Base-by-base conservation (phyloP, 768 basidiomycete species). In the Tricholoma saponaceum region DNA sequence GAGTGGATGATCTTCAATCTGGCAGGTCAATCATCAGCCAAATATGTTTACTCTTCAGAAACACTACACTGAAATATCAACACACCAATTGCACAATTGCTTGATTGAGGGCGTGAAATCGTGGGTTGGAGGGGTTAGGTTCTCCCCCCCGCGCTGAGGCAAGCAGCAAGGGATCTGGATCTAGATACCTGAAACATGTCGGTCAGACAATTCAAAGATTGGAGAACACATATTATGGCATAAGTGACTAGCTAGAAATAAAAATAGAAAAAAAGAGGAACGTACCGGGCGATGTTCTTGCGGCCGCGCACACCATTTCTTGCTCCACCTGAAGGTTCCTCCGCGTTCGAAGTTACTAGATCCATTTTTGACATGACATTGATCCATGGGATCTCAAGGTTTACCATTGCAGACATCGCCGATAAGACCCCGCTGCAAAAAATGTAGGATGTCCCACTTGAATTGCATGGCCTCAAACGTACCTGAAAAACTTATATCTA, bases 321-420 rank as follows among this genome's bases (percentile, higher is more conserved):
- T 16, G 81, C 79, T 23, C 83, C 81, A 58, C 81, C 76, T 9
- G 80, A 73, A 44, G 81, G 77, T 64, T 86, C 86, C 41, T 89
- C 85, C 4, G 77, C 58, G 63, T 82, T 85, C 1, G 77, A 70
- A 0, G 84, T 92, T 47, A 98, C 90, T 46, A 99, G 82, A 71
- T 99, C 97, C 97, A 99, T 98, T 73, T 99, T 99, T 44, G 93
- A 96, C 91, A 99, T 94, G 69, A 98, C 75, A 66, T 98, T 98
- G 60, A 99, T 87, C 89, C 94, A 95, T 0, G 95, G 95, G 33
- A 97, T 86, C 67, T 98, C 97, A 39, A 99, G 82, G 65, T 94
- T 95, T 33, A 98, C 91, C 97, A 99, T 99, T 26, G 96, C 95
- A 35, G 92, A 95, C 97, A 99, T 98, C 26, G 97, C 97, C 43